Evolutionary conservation across 768 basidiomycete species (phyloP).

Genomic region (Leccinum pellstonianum): DNA sequence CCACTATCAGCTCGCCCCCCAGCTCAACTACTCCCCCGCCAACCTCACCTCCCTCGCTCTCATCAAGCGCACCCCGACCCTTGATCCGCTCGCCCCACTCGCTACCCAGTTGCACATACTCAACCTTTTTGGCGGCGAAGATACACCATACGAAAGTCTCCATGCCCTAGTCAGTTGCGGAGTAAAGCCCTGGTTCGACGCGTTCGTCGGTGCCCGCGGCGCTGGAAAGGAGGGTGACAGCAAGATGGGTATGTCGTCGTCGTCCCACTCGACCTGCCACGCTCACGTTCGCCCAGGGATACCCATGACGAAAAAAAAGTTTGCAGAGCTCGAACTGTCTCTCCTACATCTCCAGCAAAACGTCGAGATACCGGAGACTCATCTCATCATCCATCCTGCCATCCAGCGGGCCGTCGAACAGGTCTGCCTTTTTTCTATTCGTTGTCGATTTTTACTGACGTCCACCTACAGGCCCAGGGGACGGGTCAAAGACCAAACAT

Average conservation of each 20-base stretch:
- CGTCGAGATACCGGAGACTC: conserved; percentile 94
- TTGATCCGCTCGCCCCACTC: conserved; percentile 80
- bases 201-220: conserved; percentile 85
- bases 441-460: conserved; percentile 32
- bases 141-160: conserved; percentile 92
- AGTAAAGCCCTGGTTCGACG: conserved; percentile 98
- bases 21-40: conserved; percentile 76
- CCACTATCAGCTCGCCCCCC: conserved; percentile 64
- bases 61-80: conserved; percentile 85
- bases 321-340: conserved; percentile 94
- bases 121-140: conserved; percentile 85
- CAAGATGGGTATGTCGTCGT: conserved; percentile 65
- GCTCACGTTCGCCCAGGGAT: conserved; percentile 50
- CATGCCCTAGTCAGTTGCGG: conserved; percentile 94
- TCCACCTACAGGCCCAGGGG: conserved; percentile 40
- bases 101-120: conserved; percentile 87
- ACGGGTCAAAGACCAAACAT: conserved; percentile 65
- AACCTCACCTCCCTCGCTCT: conserved; percentile 87
- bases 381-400: conserved; percentile 85
- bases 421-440: conserved; percentile 25
- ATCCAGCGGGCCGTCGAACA: conserved; percentile 87
- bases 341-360: conserved; percentile 96
- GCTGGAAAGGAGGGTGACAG: conserved; percentile 73
- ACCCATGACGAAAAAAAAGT: conserved; percentile 99
- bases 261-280: neutral